Evolutionary conservation across 805 yeast species (phyloP), one percentile per base, ranked within the genome.

Genomic region (Saccharomycopsis fibuligera): DNA sequence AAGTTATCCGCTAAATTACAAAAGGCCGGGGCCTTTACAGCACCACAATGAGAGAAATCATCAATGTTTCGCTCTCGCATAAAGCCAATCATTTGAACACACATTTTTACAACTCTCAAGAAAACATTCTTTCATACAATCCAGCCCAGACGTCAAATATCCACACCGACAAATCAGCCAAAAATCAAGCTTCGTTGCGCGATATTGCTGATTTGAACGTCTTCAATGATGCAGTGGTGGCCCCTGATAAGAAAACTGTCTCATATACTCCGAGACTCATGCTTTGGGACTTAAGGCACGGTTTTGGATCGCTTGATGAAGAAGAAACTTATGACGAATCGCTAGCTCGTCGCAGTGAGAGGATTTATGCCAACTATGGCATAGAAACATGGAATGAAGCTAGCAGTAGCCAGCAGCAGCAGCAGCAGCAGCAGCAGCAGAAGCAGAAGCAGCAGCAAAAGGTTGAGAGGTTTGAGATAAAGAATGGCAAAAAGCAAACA

Each of bases 71-170:
- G 2, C 67, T 79, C 4, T 86, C 96, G 0, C 90, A 85, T 9
- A 60, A 70, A 19, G 74, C 96, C 0, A 86, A 86, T 57, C 91
- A 86, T 61, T 62, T 86, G n/a, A 62, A 76, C 2, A 76, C 96
- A 0, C 96, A 87, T 57, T 82, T 86, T 60, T 86, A 81, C 69
- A 91, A 93, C 59, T 64, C 76, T 10, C 96, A 88, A 62, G 95
- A 87, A 49, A 64, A 76, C 8, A 80, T 78, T 58, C 72, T 83
- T 39, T 80, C 78, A 27, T 83, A 74, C 59, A 60, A 63, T 49
- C 10, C 37, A 12, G 29, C 24, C 61, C 57, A 14, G 61, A 53
- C n/a, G 57, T 59, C 16, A 48, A 46, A 14, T 54, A 49, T 3
- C 42, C n/a, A n/a, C n/a, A n/a, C n/a, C n/a, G n/a, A n/a, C n/a